Conservation (phyloP, 2,329 filamentous ascomycete species). For the Cladosporium sp. region DNA sequence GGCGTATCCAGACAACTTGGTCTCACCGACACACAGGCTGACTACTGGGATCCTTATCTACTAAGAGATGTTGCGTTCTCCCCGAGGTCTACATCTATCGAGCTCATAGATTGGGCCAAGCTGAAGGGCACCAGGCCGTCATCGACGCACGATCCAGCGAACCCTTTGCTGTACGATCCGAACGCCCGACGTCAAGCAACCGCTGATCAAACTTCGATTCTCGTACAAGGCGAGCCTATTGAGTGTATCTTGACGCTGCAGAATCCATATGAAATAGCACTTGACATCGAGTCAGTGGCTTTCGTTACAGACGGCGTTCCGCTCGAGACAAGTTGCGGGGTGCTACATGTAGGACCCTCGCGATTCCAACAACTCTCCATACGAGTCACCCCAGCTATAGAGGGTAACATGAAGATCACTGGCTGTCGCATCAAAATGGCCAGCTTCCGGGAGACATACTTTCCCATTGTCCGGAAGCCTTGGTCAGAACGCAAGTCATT, state of each 20-base stretch:
- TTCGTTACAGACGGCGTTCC: conserved; percentile 69
- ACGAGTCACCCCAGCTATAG: conserved; percentile 59
- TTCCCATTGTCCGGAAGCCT: conserved; percentile 73
- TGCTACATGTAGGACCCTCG: conserved; percentile 70
- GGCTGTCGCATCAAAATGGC: conserved; percentile 76
- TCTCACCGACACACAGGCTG: conserved; percentile 63
- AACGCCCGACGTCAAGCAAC: conserved; percentile 64
- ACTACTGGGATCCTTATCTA: conserved; percentile 97
- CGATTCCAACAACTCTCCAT: conserved; percentile 74
- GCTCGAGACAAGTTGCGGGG: conserved; percentile 62
- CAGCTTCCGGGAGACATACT: conserved; percentile 75
- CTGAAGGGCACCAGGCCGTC: conserved; percentile 5
- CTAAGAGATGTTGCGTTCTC: conserved; percentile 67
- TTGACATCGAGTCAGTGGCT: conserved; percentile 78
- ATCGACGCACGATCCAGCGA: conserved; percentile 34
- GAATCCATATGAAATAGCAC: conserved; percentile 88
- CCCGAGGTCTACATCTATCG: neutral
- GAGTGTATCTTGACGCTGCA: conserved; percentile 80
- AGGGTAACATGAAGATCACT: conserved; percentile 67
- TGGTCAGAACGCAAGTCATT: conserved; percentile 66
- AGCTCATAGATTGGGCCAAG: conserved; percentile 13
- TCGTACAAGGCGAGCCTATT: conserved; percentile 74
- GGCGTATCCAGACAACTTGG: conserved; percentile 72
- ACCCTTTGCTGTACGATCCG: conserved; percentile 94
- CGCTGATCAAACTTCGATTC: conserved; percentile 53